phyloP scores from a whole-genome alignment of 257 asterid species.

The Solanum megistacrolobum region DNA sequence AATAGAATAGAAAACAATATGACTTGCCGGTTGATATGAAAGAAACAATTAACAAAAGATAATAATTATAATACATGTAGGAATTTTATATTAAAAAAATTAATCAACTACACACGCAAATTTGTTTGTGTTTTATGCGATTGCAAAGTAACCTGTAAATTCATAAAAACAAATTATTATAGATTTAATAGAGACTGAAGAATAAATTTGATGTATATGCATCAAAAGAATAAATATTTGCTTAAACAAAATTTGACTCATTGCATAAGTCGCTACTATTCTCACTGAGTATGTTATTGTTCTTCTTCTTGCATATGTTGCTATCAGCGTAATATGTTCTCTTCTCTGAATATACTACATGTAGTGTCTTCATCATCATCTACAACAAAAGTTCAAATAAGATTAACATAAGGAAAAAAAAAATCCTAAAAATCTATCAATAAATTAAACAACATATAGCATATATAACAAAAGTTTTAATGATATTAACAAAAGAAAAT shows the following conservation, averaged over 20 bases:
- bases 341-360: not conserved
- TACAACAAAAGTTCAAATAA: not conserved
- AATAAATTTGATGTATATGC: not conserved
- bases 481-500: too few species aligned
- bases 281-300: too few species aligned
- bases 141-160: not conserved
- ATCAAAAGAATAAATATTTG: not conserved
- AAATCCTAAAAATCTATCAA: too few species aligned
- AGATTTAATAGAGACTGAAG: not conserved
- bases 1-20: too few species aligned
- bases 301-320: not conserved
- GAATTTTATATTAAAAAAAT: too few species aligned
- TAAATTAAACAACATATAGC: not conserved
- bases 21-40: too few species aligned
- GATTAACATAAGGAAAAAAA: too few species aligned
- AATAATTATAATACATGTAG: too few species aligned
- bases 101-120: too few species aligned
- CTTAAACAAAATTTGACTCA: not conserved
- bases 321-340: not conserved
- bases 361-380: not conserved
- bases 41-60: too few species aligned
- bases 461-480: not conserved
- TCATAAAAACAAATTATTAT: too few species aligned
- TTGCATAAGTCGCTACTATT: not conserved
- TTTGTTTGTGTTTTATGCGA: not conserved